These are phyloP conservation scores for Condylostoma magnum DNA, from an alignment of 169 alveolate species.

Conservation along the genomic window DNA sequence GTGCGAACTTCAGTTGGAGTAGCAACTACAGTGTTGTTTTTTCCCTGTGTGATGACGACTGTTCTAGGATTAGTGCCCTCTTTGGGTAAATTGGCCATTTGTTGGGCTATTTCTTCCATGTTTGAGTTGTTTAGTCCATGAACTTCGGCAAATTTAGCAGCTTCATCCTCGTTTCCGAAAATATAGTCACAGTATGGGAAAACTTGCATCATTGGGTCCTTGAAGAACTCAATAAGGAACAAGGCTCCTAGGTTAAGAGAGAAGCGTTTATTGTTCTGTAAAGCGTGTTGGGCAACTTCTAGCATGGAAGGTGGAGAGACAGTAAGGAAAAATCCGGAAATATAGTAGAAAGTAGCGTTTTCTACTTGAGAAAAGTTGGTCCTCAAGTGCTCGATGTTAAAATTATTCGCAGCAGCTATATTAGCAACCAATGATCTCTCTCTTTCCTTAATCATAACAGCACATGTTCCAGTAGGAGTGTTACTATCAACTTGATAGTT, in stretches of 20 bases:
- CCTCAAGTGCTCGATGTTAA: constrained; percentile 43
- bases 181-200: constrained; percentile 46
- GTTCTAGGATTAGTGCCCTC: constrained; percentile 31
- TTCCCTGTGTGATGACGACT: constrained; percentile 57
- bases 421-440: constrained; percentile 76
- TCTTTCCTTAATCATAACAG: constrained; percentile 56
- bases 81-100: constrained; percentile 37
- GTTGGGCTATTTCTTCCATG: constrained; percentile 37
- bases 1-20: not conserved
- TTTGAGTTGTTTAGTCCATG: constrained; percentile 34
- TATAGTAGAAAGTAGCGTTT: constrained; percentile 47
- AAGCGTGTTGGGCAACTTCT: constrained; percentile 36
- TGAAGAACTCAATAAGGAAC: constrained; percentile 57
- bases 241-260: constrained; percentile 64
- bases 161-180: constrained; percentile 74
- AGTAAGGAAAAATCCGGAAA: constrained; percentile 68
- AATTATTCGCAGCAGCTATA: constrained; percentile 64
- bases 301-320: constrained; percentile 46
- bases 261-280: constrained; percentile 41
- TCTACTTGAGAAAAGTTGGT: constrained; percentile 32
- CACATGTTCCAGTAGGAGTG: constrained; percentile 81
- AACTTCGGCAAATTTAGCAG: constrained; percentile 48
- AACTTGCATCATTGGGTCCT: constrained; percentile 36
- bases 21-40: constrained; percentile 49
- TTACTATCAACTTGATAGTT: constrained; percentile 33